These are phyloP conservation scores for Achlya hypogyna DNA, from an alignment of 352 stramenopile species.

Conservation along the genomic window DNA sequence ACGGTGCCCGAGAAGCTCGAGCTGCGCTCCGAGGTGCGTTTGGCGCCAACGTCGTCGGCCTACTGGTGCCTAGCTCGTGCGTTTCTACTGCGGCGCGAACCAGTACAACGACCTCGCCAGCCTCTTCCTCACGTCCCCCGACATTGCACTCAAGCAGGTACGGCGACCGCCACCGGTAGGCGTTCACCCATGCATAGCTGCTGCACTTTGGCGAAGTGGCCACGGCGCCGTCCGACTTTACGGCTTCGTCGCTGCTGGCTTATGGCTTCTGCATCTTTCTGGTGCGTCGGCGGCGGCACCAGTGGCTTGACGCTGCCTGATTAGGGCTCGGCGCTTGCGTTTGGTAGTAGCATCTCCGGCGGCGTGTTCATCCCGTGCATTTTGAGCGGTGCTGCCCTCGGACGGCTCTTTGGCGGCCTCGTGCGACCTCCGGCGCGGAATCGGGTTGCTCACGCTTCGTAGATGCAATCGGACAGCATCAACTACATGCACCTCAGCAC, in stretches of 20 bases:
- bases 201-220: constrained; percentile 1
- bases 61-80: constrained; percentile 33
- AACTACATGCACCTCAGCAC: constrained; percentile 31
- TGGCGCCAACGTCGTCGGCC: neutral
- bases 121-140: constrained; percentile 81
- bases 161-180: constrained; percentile 36
- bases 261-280: constrained; percentile 5
- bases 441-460: neutral
- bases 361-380: constrained; percentile 18
- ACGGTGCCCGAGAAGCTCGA: neutral
- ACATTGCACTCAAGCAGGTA: constrained; percentile 66
- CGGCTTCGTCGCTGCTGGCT: neutral
- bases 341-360: constrained; percentile 4
- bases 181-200: neutral
- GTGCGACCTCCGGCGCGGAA: neutral
- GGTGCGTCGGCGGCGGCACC: neutral
- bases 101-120: constrained; percentile 88
- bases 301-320: neutral
- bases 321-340: constrained; percentile 12
- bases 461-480: constrained; percentile 12
- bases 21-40: neutral
- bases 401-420: neutral
- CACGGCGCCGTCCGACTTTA: constrained; percentile 2
- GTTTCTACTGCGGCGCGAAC: constrained; percentile 55
- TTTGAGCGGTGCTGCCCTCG: constrained; percentile 5